phyloP scores from a whole-genome alignment of 768 basidiomycete genomes.

The Termitomyces sp. region DNA sequence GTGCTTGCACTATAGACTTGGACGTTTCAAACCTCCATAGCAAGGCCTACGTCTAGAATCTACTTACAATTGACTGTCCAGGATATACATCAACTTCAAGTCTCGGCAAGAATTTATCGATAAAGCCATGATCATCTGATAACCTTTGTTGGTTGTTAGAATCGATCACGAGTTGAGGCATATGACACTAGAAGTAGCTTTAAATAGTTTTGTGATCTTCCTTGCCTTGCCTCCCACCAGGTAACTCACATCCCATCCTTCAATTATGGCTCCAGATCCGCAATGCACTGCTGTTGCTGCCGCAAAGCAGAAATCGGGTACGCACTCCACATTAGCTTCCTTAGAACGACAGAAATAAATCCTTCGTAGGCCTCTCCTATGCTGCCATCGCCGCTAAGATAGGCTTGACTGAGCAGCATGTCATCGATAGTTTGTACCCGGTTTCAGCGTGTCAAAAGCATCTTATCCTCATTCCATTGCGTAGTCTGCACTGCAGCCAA shows the following conservation, averaged over 20 bases:
- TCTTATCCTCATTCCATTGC: background rate
- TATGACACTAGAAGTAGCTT: background rate
- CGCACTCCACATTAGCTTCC: background rate
- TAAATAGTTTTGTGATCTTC: no score
- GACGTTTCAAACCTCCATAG: background rate
- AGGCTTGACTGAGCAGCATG: constrained; percentile 36
- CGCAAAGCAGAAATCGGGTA: constrained; percentile 47
- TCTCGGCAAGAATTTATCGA: background rate
- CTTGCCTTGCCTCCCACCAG: background rate
- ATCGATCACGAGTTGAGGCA: background rate
- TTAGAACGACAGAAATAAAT: background rate
- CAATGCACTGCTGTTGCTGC: constrained; percentile 53
- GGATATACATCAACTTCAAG: background rate
- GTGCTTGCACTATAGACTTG: background rate
- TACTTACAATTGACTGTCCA: background rate
- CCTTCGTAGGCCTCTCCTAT: constrained; percentile 39
- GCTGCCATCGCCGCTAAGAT: constrained; percentile 40
- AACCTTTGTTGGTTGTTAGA: background rate
- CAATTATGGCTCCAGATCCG: constrained; percentile 28
- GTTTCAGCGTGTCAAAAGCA: background rate
- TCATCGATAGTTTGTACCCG: constrained; percentile 45
- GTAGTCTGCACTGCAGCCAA: constrained; percentile 42
- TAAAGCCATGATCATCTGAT: constrained; percentile 14
- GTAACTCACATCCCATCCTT: background rate
- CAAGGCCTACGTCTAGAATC: background rate